Conservation (phyloP, 2,329 filamentous ascomycete species). For the Akanthomyces uredinophilus region DNA sequence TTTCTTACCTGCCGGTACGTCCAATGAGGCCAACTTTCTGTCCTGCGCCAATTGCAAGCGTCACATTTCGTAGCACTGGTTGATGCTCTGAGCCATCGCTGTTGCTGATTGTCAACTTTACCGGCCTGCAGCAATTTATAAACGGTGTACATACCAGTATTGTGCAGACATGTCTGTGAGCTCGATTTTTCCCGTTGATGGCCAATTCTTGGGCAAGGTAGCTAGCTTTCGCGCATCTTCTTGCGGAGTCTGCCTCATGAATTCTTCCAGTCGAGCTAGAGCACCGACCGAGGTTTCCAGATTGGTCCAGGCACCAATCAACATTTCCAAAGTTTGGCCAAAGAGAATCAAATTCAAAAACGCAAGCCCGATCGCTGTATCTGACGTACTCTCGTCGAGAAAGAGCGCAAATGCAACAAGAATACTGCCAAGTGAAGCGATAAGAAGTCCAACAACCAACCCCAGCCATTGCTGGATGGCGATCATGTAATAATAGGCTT, state of each 20-base stretch:
- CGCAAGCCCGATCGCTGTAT: not conserved
- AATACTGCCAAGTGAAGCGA: not conserved
- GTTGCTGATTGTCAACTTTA: too few species aligned
- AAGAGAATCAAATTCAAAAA: not conserved
- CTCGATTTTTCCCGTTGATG: not conserved
- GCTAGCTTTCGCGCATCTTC: not conserved
- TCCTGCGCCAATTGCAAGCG: not conserved
- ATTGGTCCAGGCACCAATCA: not conserved
- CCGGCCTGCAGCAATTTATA: too few species aligned
- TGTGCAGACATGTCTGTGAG: not conserved
- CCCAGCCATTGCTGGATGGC: not conserved
- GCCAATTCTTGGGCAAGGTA: not conserved
- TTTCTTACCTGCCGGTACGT: not conserved
- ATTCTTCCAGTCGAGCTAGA: not conserved
- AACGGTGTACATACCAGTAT: not conserved
- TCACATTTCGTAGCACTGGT: too few species aligned
- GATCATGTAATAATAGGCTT: not conserved
- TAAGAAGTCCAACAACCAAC: too few species aligned
- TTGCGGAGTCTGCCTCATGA: not conserved
- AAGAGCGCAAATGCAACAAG: not conserved
- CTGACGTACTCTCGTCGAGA: not conserved
- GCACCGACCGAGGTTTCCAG: not conserved
- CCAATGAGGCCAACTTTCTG: not conserved
- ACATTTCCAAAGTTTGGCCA: not conserved
- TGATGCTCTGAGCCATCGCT: too few species aligned